Base-by-base conservation (phyloP, 495 filamentous ascomycete genomes). In the Aspergillus baeticus region DNA sequence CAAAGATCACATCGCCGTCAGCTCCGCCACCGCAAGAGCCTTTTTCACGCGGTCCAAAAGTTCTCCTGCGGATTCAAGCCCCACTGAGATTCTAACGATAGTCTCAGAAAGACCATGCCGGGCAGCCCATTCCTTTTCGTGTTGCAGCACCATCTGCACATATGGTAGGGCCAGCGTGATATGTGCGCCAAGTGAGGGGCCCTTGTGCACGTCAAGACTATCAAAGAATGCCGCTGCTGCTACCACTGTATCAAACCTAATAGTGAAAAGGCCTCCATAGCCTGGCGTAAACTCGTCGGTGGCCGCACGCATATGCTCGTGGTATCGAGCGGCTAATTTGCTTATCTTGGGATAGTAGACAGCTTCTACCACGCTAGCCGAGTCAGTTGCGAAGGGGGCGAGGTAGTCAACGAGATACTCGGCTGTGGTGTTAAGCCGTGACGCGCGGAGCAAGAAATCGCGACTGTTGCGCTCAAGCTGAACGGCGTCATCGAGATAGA, bases 331-430 rank as follows among this genome's bases (percentile, higher is more conserved):
- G n/a, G n/a, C n/a, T n/a, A n/a, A n/a, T n/a, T n/a, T n/a, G n/a
- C n/a, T n/a, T n/a, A n/a, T n/a, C n/a, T n/a, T n/a, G n/a, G 42
- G 53, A 21, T 55, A 46, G 53, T 55, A 26, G 43, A 56, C 41
- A 13, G 18, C 5, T 10, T n/a, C 2, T 8, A 41, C 21, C 18
- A 15, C 2, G n/a, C n/a, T n/a, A n/a, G n/a, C n/a, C n/a, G n/a
- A n/a, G n/a, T n/a, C n/a, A n/a, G n/a, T n/a, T n/a, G 41, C 18
- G 41, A 11, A 21, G 6, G 41, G 10, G 20, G 41, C 5, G 10
- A 23, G 18, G 5, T 22, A 17, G 41, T 5, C 3, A 5, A 17
- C 38, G n/a, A 41, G 38, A 2, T n/a, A 5, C 3, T 7, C 4
- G 20, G 41, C 18, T 18, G 5, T 43, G 6, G 10, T 21, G 20